A percentile compares a stretch with the other conserved stretches of the same genome.
phyloP scores from a whole-genome alignment of 352 stramenopile species.

The Salisapilia sapeloensis region DNA sequence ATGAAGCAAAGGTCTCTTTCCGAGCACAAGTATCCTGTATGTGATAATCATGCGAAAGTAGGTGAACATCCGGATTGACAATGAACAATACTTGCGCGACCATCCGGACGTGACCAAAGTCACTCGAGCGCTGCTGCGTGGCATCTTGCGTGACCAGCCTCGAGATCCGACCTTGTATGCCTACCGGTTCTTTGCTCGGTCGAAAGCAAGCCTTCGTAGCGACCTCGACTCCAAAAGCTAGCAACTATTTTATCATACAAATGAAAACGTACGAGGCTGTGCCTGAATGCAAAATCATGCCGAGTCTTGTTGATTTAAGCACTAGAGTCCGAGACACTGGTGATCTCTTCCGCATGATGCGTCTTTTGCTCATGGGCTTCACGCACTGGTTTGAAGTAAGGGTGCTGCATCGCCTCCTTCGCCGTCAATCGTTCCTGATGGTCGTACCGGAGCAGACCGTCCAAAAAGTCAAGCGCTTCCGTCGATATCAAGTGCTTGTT shows the following conservation, averaged over 20 bases:
- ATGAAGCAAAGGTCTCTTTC: constrained; percentile 32
- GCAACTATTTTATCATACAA: background rate
- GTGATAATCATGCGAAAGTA: constrained; percentile 3
- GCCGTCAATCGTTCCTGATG: constrained; percentile 96
- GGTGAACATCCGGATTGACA: constrained; percentile 68
- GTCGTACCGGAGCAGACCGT: constrained; percentile 81
- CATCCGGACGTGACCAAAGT: constrained; percentile 37
- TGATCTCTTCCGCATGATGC: constrained; percentile 49
- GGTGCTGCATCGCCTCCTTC: constrained; percentile 96
- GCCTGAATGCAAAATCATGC: background rate
- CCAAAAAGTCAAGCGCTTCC: constrained; percentile 94
- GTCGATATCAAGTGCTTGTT: constrained; percentile 95
- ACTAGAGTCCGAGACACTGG: constrained; percentile 59
- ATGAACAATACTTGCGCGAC: constrained; percentile 54
- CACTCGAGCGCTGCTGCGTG: constrained; percentile 34
- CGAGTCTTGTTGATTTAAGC: constrained; percentile 16
- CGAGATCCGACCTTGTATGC: constrained; percentile 28
- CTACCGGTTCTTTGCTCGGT: constrained; percentile 34
- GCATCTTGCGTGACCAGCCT: constrained; percentile 33
- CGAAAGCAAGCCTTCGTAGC: constrained; percentile 9
- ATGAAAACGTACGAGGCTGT: constrained; percentile 1
- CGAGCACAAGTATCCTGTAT: background rate
- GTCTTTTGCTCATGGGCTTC: constrained; percentile 56
- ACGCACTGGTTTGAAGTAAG: constrained; percentile 94
- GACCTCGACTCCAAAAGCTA: constrained; percentile 34